phyloP scores from a whole-genome alignment of 2,329 filamentous ascomycete species.

The Pseudogymnoascus verrucosus region DNA sequence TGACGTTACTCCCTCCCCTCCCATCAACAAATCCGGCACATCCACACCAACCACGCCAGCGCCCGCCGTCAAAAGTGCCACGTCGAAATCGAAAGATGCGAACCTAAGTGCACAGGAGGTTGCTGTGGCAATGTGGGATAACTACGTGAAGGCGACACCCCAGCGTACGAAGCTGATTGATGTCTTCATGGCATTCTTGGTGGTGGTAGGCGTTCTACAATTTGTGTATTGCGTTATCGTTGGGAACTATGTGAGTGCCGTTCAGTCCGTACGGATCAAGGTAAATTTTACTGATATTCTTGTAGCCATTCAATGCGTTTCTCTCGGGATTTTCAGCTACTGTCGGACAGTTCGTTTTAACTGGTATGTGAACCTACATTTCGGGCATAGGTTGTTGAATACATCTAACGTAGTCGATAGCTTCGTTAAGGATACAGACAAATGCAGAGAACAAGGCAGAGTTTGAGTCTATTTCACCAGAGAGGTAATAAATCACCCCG shows the following conservation, averaged over 20 bases:
- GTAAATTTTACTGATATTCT: conserved; percentile 12
- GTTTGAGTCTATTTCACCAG: conserved; percentile 68
- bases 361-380: conserved; percentile 46
- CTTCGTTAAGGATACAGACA: conserved; percentile 82
- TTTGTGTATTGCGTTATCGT: conserved; percentile 87
- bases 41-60: conserved; percentile 23
- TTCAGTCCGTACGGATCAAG: background rate
- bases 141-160: conserved; percentile 74
- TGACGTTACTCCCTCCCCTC: conserved; percentile 20
- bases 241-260: conserved; percentile 78
- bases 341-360: conserved; percentile 95
- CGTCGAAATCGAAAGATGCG: conserved; percentile 20
- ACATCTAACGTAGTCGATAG: conserved; percentile 29
- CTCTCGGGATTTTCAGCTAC: conserved; percentile 89
- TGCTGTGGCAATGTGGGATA: conserved; percentile 60
- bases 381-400: background rate
- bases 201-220: conserved; percentile 79
- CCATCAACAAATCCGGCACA: conserved; percentile 18
- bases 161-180: conserved; percentile 91
- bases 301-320: conserved; percentile 96
- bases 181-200: conserved; percentile 80
- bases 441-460: conserved; percentile 72
- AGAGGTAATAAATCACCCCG: conserved; percentile 49
- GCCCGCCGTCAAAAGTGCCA: conserved; percentile 15
- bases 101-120: conserved; percentile 42